A percentile compares a stretch with the other conserved stretches of the same genome.
These are phyloP conservation scores for Aspergillus transmontanensis DNA, from an alignment of 2,329 filamentous ascomycete genomes.

Conservation along the genomic window DNA sequence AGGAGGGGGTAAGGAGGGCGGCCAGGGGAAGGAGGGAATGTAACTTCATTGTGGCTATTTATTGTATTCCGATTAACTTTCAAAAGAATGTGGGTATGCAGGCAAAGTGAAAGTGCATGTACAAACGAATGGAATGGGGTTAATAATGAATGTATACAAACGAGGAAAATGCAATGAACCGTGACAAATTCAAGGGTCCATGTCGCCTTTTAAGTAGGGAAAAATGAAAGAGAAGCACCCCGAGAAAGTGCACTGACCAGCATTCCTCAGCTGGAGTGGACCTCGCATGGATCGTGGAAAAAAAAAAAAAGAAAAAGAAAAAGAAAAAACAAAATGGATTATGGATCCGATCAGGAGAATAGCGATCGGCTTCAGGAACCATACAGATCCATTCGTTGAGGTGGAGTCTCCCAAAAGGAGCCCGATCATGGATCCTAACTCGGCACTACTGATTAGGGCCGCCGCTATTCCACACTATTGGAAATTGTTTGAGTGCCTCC, in stretches of 20 bases:
- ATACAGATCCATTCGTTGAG: background rate
- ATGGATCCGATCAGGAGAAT: background rate
- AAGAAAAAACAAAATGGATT: background rate
- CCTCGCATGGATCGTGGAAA: background rate
- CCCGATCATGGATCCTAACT: too few species aligned
- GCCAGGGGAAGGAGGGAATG: constrained; percentile 13
- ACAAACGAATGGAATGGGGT: background rate
- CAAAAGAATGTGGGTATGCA: too few species aligned
- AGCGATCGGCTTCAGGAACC: background rate
- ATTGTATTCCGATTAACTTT: background rate
- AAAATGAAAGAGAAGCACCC: too few species aligned
- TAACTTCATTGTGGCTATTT: background rate
- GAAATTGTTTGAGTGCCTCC: background rate
- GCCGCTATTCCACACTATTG: constrained; percentile 5
- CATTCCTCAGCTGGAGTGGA: background rate
- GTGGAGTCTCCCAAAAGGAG: background rate
- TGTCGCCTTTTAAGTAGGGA: background rate
- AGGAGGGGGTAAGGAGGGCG: constrained; percentile 18
- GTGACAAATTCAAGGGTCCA: background rate
- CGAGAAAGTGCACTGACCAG: background rate
- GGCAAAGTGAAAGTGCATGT: background rate
- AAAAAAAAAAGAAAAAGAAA: background rate
- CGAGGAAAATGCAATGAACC: background rate
- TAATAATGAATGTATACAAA: background rate
- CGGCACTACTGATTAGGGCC: background rate